Conservation (phyloP, 441 rosid species). For the Euphorbia celastroides region DNA sequence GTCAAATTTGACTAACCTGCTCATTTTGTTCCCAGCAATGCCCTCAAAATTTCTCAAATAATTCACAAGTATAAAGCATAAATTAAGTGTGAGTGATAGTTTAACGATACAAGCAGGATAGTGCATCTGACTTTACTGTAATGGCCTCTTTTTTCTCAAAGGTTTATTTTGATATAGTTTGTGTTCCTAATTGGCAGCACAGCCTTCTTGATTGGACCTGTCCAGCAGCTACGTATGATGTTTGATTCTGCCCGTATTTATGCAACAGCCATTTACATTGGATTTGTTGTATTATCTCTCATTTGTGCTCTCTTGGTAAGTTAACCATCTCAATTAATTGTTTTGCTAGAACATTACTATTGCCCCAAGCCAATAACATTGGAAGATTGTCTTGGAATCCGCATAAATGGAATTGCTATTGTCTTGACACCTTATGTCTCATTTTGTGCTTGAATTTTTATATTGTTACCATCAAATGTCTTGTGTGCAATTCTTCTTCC, state of each 20-base stretch:
- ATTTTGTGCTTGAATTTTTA: background rate
- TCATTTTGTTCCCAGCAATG: background rate
- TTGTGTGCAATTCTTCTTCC: background rate
- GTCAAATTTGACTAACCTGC: background rate
- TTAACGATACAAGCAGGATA: conserved; percentile 1
- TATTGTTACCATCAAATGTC: background rate
- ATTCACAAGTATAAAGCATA: background rate
- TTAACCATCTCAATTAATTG: conserved; percentile 10
- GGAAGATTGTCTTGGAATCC: background rate
- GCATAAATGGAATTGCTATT: background rate
- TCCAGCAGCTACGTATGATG: conserved; percentile 79
- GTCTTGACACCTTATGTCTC: background rate
- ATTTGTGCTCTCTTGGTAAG: conserved; percentile 82
- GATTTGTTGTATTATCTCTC: conserved; percentile 68
- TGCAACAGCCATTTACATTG: conserved; percentile 73
- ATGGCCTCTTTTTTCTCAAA: background rate
- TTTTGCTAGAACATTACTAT: background rate
- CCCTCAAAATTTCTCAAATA: conserved; percentile 5
- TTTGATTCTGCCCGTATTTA: conserved; percentile 62
- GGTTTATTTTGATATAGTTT: conserved; percentile 22
- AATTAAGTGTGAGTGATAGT: background rate
- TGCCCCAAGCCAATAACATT: background rate
- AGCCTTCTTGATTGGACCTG: conserved; percentile 81
- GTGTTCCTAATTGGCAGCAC: conserved; percentile 69
- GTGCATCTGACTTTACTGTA: background rate